Percentiles rank a stretch among this genome's conserved stretches.
Conservation (phyloP, 1,139 yeast species). For the Suhomyces yuchorum region DNA sequence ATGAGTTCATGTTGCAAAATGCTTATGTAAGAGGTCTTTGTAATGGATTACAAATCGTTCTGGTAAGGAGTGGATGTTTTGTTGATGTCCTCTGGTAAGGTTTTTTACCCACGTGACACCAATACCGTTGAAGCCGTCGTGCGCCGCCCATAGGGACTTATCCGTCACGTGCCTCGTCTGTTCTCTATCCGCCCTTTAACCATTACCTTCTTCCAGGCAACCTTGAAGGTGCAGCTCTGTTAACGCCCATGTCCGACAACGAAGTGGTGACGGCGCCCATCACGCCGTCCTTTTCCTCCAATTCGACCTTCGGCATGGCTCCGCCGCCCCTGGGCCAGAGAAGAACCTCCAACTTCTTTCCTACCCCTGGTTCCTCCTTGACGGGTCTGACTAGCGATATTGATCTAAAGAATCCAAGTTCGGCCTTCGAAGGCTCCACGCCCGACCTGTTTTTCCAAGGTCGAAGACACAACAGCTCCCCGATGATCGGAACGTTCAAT, state of each 20-base stretch:
- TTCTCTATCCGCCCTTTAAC: neutral
- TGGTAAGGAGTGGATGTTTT: neutral
- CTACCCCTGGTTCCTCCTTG: conserved; percentile 10
- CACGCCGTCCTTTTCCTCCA: conserved; percentile 10
- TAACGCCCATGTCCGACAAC: conserved; percentile 12
- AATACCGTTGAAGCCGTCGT: no score
- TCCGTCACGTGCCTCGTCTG: conserved; percentile 2
- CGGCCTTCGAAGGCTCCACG: conserved; percentile 3
- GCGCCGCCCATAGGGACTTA: no score
- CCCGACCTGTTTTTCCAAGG: conserved; percentile 6
- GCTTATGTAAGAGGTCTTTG: conserved; percentile 17
- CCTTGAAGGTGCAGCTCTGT: neutral
- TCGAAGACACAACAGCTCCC: conserved; percentile 18
- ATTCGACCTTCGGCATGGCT: conserved; percentile 9
- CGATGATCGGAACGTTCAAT: conserved; percentile 16
- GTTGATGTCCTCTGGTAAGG: conserved; percentile 6
- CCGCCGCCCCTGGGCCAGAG: conserved; percentile 15
- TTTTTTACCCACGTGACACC: no score
- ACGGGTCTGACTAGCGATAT: conserved; percentile 8
- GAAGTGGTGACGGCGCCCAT: conserved; percentile 12
- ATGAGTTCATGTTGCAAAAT: conserved; percentile 24
- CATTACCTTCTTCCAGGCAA: neutral
- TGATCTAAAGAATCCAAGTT: conserved; percentile 1
- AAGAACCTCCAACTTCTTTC: conserved; percentile 23
- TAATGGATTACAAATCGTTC: conserved; percentile 16